phyloP scores from a whole-genome alignment of 768 basidiomycete species.

The Calvatia gigantea region DNA sequence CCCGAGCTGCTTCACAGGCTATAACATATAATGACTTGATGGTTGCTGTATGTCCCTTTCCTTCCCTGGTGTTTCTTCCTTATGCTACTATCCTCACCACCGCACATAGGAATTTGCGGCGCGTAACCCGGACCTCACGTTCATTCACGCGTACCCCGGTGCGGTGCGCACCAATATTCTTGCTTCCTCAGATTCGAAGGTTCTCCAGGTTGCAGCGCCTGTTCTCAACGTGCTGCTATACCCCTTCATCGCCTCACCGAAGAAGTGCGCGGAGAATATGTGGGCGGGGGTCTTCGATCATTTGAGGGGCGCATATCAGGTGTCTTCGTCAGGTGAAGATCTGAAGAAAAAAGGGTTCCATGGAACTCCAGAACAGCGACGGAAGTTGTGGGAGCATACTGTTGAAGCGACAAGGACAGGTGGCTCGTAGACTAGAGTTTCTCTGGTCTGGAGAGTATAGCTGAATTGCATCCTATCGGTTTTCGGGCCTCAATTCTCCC shows the following conservation, averaged over 20 bases:
- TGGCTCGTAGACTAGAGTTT: neutral
- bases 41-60: conserved; percentile 33
- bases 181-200: conserved; percentile 22
- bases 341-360: conserved; percentile 28
- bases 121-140: conserved; percentile 32
- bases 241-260: conserved; percentile 21
- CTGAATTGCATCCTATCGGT: neutral
- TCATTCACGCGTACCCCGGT: conserved; percentile 38
- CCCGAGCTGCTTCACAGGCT: conserved; percentile 25
- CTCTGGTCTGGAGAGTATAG: neutral
- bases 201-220: conserved; percentile 19
- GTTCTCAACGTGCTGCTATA: conserved; percentile 19
- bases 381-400: conserved; percentile 32
- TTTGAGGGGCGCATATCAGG: conserved; percentile 26
- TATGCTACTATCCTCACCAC: neutral
- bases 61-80: neutral
- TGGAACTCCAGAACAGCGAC: conserved; percentile 33
- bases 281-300: conserved; percentile 27
- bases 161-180: conserved; percentile 31
- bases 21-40: conserved; percentile 47
- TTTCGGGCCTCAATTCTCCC: neutral
- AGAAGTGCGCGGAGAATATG: conserved; percentile 34
- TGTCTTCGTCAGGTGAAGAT: conserved; percentile 28
- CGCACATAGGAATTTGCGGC: conserved; percentile 34
- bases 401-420: neutral